Base-by-base conservation (phyloP, 371 early-diverging fungal genomes). In the Lichtheimia ornata region DNA sequence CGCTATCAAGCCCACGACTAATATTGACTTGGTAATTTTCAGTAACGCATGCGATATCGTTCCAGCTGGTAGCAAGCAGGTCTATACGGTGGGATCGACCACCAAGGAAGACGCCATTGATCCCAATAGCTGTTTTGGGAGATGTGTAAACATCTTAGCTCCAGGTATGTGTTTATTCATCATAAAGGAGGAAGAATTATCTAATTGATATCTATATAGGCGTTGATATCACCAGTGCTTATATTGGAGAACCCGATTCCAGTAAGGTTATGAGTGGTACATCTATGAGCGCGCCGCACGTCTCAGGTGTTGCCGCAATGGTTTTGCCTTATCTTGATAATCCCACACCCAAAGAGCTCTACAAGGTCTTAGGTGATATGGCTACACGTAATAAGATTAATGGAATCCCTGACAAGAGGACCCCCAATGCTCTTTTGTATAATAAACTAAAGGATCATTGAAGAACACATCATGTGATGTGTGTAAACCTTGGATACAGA, bases 201-300 rank as follows among this genome's bases (percentile, higher is more conserved):
- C 49, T 14, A 45, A 60, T 9, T 15, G 15, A 40, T n/a, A 1
- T 2, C 11, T 17, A n/a, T 47, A 1, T 47, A 58, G 63, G 76
- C 62, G 61, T 64, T 22, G 47, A 72, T 45, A 69, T 82, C 44
- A 64, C 50, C 20, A 79, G 79, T 47, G 58, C 76, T 20, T 85
- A 64, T 50, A 76, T 66, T 43, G 65, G 66, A 1, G 56, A 64
- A 1, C 63, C 62, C 1, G 55, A 63, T 20, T 72, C 77, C 70
- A 53, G 76, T 73, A 42, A n/a, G n/a, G n/a, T n/a, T n/a, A 77
- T 88, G 65, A 87, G 88, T 18, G 94, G 94, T 62, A 91, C 94
- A 17, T 88, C 88, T 17, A 93, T 93, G 94, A 72, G 74, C 22
- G 59, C 88, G 20, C 94, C 96, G 18, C 93, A 93, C 70, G 90